Percentiles rank a stretch among this genome's conserved stretches.
Evolutionary conservation across 2,329 filamentous ascomycete species (phyloP).

Genomic region (Lasiodiplodia sp.): DNA sequence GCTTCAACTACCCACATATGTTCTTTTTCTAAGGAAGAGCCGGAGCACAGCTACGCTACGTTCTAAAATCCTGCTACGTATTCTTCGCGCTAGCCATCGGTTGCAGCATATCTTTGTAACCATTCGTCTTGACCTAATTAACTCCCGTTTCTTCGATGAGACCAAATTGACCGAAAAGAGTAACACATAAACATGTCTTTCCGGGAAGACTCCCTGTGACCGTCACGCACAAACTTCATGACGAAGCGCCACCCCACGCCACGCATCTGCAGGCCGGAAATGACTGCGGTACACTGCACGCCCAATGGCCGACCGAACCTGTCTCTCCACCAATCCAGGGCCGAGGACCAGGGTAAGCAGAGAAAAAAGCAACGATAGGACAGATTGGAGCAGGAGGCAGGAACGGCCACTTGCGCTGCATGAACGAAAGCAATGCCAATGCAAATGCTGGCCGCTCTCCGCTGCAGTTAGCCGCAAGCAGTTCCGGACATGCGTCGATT

Average conservation of each 20-base stretch:
- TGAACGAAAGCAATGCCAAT: not conserved
- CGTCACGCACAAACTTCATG: not conserved
- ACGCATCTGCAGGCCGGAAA: not conserved
- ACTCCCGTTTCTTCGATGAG: not conserved
- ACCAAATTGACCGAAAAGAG: not conserved
- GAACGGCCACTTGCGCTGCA: not conserved
- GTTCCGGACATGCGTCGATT: not conserved
- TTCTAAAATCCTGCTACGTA: too few relatives aligned
- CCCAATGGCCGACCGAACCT: not conserved
- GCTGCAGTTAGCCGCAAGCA: conserved; percentile 1
- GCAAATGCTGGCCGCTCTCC: not conserved
- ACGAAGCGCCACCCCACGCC: not conserved
- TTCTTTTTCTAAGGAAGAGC: too few relatives aligned
- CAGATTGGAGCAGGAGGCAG: not conserved
- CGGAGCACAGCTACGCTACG: too few relatives aligned
- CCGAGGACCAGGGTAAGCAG: not conserved
- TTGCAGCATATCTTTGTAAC: not conserved
- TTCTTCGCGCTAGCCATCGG: too few relatives aligned
- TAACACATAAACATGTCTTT: not conserved
- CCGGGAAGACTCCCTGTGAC: not conserved
- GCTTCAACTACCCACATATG: too few relatives aligned
- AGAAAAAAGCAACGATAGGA: not conserved
- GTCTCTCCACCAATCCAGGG: conserved; percentile 1
- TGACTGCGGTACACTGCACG: not conserved
- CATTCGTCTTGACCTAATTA: not conserved